Evolutionary conservation across 2,329 filamentous ascomycete species (phyloP).

Genomic region (Pseudogymnoascus sp.): DNA sequence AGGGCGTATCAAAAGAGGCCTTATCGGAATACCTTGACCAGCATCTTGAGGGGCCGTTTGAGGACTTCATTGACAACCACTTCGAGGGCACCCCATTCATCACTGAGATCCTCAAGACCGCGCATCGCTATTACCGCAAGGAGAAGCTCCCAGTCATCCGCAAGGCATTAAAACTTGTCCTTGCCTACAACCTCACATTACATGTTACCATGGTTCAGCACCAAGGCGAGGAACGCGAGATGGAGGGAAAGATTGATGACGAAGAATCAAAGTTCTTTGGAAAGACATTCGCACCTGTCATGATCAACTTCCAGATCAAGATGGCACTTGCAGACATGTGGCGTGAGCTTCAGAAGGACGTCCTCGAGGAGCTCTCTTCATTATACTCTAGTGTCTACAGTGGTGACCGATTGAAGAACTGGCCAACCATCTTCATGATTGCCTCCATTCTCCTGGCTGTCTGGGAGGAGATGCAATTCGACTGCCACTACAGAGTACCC

Average conservation of each 20-base stretch:
- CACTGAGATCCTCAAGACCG: conserved; percentile 92
- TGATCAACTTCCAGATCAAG: conserved; percentile 99
- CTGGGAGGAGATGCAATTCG: conserved; percentile 98
- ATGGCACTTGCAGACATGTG: conserved; percentile 95
- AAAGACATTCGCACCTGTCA: conserved; percentile 86
- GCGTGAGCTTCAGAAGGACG: conserved; percentile 94
- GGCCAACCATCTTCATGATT: conserved; percentile 97
- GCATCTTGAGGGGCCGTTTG: conserved; percentile 86
- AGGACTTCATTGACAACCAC: conserved; percentile 90
- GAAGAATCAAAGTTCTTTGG: conserved; percentile 80
- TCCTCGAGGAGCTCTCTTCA: conserved; percentile 83
- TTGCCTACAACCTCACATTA: conserved; percentile 91
- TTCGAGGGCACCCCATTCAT: conserved; percentile 94
- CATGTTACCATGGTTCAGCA: conserved; percentile 94
- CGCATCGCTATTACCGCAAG: conserved; percentile 85
- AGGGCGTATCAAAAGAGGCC: conserved; percentile 73
- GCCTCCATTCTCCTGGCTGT: conserved; percentile 87
- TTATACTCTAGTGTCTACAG: conserved; percentile 98
- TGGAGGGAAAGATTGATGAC: conserved; percentile 79
- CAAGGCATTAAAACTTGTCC: conserved; percentile 88
- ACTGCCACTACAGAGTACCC: conserved; percentile 90
- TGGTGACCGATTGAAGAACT: conserved; percentile 95
- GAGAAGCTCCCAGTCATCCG: conserved; percentile 84
- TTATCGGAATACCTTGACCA: conserved; percentile 90
- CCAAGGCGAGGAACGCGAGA: conserved; percentile 67